Conservation (phyloP, 495 filamentous ascomycete species). For the Hypoxylon subgilvum region DNA sequence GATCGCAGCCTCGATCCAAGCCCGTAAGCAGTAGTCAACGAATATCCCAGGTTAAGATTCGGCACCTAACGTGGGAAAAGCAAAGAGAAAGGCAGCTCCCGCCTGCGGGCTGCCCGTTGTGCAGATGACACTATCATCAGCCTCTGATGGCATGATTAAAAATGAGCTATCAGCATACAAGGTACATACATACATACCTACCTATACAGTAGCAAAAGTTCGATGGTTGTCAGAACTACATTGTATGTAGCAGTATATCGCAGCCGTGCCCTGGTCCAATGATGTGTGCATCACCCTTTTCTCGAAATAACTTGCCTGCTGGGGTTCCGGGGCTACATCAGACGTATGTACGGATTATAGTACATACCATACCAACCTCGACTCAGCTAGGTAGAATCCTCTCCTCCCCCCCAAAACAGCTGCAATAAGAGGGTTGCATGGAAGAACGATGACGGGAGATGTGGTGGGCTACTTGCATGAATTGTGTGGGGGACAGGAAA, state of each 20-base stretch:
- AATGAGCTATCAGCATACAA: conserved; percentile 38
- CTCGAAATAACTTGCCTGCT: conserved; percentile 20
- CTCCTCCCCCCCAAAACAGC: conserved; percentile 2
- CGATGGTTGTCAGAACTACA: conserved; percentile 26
- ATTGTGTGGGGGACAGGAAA: conserved; percentile 43
- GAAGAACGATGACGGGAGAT: conserved; percentile 39
- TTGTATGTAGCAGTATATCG: conserved; percentile 4
- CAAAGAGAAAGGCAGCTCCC: conserved; percentile 35
- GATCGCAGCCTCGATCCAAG: conserved; percentile 30
- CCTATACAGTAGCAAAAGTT: no score
- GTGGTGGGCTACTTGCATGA: conserved; percentile 42
- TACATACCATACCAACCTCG: conserved; percentile 17
- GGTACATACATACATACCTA: no score
- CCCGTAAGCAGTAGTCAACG: conserved; percentile 28
- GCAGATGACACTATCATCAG: conserved; percentile 41
- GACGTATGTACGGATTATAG: not conserved
- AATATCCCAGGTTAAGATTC: conserved; percentile 24
- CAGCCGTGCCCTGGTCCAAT: conserved; percentile 22
- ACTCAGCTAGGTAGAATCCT: conserved; percentile 11
- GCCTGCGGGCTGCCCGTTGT: conserved; percentile 27
- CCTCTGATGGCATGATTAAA: conserved; percentile 36
- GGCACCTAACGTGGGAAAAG: conserved; percentile 26
- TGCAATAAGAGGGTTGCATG: conserved; percentile 37
- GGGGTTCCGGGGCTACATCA: conserved; percentile 1
- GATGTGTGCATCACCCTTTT: conserved; percentile 29